A percentile compares a stretch with the other conserved stretches of the same genome.
These are phyloP conservation scores for Delitschia confertaspora DNA, from an alignment of 495 filamentous ascomycete genomes.

Conservation along the genomic window DNA sequence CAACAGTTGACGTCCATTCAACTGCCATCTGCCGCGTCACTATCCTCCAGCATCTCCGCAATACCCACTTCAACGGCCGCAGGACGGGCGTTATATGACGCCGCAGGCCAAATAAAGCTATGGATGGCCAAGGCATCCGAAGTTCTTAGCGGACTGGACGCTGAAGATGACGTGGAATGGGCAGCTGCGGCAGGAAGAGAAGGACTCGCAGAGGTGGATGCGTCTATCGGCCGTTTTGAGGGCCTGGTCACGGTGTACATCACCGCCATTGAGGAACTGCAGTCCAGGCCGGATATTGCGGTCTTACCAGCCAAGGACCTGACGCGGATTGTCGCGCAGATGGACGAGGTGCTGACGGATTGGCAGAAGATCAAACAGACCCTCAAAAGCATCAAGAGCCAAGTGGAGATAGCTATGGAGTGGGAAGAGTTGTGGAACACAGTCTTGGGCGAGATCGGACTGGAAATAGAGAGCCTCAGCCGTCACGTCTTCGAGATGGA, in stretches of 20 bases:
- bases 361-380: conserved; percentile 73
- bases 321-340: conserved; percentile 64
- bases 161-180: conserved; percentile 96
- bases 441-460: conserved; percentile 85
- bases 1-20: conserved; percentile 76
- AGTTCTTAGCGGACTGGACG: conserved; percentile 73
- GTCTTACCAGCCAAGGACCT: conserved; percentile 59
- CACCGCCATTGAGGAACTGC: conserved; percentile 78
- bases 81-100: conserved; percentile 63
- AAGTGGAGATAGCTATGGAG: conserved; percentile 95
- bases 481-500: conserved; percentile 93
- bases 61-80: conserved; percentile 75
- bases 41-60: conserved; percentile 70
- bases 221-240: conserved; percentile 76
- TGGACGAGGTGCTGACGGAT: conserved; percentile 74
- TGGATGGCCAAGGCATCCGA: conserved; percentile 89
- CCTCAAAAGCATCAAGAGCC: conserved; percentile 68
- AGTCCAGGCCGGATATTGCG: conserved; percentile 67
- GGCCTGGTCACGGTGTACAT: conserved; percentile 83
- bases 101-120: conserved; percentile 79
- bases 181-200: conserved; percentile 86
- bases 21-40: conserved; percentile 69
- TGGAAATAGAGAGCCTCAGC: conserved; percentile 76
- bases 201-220: conserved; percentile 80
- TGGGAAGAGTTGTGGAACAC: conserved; percentile 96